A percentile compares a stretch with the other conserved stretches of the same genome.
Evolutionary conservation across 2,329 filamentous ascomycete species (phyloP).

Genomic region (Aspergillus intermedius): DNA sequence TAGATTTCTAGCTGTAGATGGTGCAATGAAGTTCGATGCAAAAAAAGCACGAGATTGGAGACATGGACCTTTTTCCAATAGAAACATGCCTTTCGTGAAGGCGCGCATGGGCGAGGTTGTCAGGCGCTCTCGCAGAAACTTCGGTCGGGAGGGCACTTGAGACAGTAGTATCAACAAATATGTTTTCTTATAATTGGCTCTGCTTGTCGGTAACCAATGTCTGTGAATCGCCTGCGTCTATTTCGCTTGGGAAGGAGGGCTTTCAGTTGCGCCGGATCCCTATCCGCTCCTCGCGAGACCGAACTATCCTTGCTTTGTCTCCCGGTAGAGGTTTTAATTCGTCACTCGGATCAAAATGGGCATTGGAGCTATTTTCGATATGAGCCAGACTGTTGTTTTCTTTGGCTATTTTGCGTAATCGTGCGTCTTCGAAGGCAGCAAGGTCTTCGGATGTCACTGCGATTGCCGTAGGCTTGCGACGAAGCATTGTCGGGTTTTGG

Average conservation of each 20-base stretch:
- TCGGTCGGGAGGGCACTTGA: no score
- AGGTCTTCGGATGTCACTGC: slow-evolving; percentile 45
- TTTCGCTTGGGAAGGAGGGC: neutral
- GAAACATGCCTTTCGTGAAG: neutral
- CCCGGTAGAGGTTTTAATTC: slow-evolving; percentile 46
- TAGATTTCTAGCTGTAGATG: neutral
- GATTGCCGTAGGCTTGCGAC: slow-evolving; percentile 47
- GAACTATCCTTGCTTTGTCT: slow-evolving; percentile 43
- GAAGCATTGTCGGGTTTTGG: slow-evolving; percentile 35
- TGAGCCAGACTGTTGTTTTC: slow-evolving; percentile 20
- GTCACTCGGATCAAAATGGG: slow-evolving; percentile 41
- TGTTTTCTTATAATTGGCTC: no score
- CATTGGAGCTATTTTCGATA: slow-evolving; percentile 15
- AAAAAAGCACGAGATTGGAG: neutral
- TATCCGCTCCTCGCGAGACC: slow-evolving; percentile 42
- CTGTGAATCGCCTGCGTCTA: no score
- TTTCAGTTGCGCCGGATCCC: slow-evolving; percentile 25
- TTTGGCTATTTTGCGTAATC: slow-evolving; percentile 23
- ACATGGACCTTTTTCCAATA: neutral
- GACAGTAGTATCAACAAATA: no score
- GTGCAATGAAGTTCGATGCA: neutral
- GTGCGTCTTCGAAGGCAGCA: slow-evolving; percentile 40
- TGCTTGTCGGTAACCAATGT: no score
- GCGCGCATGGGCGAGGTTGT: no score
- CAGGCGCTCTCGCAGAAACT: no score